These are phyloP conservation scores for Recurvomyces mirabilis DNA, from an alignment of 495 filamentous ascomycete genomes.

Conservation along the genomic window DNA sequence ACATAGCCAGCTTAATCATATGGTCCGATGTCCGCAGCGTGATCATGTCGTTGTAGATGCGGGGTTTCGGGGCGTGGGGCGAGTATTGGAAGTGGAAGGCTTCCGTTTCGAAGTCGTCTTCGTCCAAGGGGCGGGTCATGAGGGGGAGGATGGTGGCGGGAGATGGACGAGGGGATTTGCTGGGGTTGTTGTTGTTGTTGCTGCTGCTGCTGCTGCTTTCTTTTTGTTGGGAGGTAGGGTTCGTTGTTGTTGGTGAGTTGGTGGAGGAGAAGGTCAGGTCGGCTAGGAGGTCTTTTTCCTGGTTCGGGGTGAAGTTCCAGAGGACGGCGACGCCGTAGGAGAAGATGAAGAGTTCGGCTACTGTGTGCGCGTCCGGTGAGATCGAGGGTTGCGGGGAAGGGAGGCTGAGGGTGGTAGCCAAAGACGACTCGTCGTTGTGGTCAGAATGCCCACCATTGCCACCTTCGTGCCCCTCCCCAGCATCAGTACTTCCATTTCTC, in stretches of 20 bases:
- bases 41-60: constrained; percentile 99
- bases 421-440: neutral
- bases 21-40: constrained; percentile 88
- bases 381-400: constrained; percentile 16
- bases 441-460: neutral
- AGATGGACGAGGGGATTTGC: constrained; percentile 28
- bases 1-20: constrained; percentile 97
- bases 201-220: constrained; percentile 5
- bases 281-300: constrained; percentile 93
- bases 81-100: constrained; percentile 99
- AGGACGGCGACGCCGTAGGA: constrained; percentile 96
- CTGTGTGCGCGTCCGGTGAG: constrained; percentile 47
- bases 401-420: constrained; percentile 1
- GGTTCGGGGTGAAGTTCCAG: constrained; percentile 92
- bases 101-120: constrained; percentile 91
- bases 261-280: constrained; percentile 82
- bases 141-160: constrained; percentile 42
- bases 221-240: constrained; percentile 15
- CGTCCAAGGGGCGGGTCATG: constrained; percentile 57
- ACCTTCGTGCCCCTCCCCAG: neutral
- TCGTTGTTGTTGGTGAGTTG: constrained; percentile 4
- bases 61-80: constrained; percentile 65
- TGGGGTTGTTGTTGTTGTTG: constrained; percentile 2
- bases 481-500: neutral
- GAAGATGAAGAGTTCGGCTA: constrained; percentile 97